Evolutionary conservation across 1,284 basidiomycete genomes (phyloP), one percentile per base, ranked within the genome.

Genomic region (Caloboletus inedulis): DNA sequence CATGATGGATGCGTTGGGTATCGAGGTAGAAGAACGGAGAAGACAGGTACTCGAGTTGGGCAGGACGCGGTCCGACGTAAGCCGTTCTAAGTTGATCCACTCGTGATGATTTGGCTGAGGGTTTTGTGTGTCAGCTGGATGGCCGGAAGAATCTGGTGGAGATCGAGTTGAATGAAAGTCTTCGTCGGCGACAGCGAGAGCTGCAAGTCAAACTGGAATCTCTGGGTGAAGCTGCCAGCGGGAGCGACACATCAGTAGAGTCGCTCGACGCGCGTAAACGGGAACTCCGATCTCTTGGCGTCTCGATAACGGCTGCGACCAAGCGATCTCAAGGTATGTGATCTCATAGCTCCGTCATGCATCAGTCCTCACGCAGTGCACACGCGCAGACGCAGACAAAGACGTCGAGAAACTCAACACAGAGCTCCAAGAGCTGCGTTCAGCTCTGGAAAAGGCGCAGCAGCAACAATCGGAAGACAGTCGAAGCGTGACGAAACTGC

Each of bases 111-210:
- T 29, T 40, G n/a, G 4, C 40, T 56, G 18, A 60, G 14, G 8
- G 13, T 29, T 25, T 48, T 37, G 21, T 48, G 37, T 57, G 39
- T 35, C 54, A 97, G 91, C 72, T 95, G 51, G 85, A 89, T 35
- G 81, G 85, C 21, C 79, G 80, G 58, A 93, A 91, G 70, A 91
- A 86, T 63, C 73, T 86, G 13, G 74, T 98, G 21, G 92, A 98
- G 69, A 95, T 98, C 48, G 96, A 99, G 69, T 77, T 99, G 31
- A 92, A 90, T 57, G 96, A 99, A 66, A 87, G 87, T 59, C 77
- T 98, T 16, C 79, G 85, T 18, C 81, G 94, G 4, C 80, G 87
- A 14, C 78, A 84, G 36, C 87, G 93, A 50, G 93, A 95, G 62
- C 66, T 98, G 3, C 81, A 84, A 37, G 71, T 74, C 36, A 89